Base-by-base conservation (phyloP, 768 basidiomycete species). In the Suillus placidus region DNA sequence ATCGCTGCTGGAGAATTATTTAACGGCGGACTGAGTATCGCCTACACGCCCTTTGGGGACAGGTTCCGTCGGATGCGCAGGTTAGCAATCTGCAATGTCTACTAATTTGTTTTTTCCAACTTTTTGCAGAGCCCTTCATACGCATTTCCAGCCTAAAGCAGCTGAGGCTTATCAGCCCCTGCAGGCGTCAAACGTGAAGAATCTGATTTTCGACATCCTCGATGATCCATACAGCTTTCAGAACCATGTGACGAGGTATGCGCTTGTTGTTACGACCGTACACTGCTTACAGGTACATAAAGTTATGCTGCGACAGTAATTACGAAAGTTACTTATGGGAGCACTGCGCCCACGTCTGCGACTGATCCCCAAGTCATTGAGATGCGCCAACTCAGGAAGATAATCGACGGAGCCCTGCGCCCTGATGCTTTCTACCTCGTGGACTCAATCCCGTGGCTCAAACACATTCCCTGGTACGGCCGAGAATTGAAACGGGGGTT, bases 321-420 rank as follows among this genome's bases (percentile, higher is more conserved):
- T 16, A 52, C 26, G 26, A 30, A 52, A 18, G 51, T 52, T 16
- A 52, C 51, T 2, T 52, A 52, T 6, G 16, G 51, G 26, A 14
- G 9, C 14, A 52, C 14, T 52, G 51, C 26, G 8, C 51, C 51
- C 51, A 30, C 51, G 16, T 52, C 51, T 52, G 51, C 51, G 16
- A 30, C 51, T 30, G 51, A 52, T 30, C 51, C 51, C 26, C 26
- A 16, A 30, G 51, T 52, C 26, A 30, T 52, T 30, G 51, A 52
- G 26, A 52, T 52, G 26, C 26, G 51, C 7, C 26, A 52, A 26
- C 51, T 52, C 7, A 52, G 51, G 51, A 26, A 30, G 51, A 9
- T 52, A 4, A 52, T 80, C 3, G 69, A 72, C 40, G 40, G 51
- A 3, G 72, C 71, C 2, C 60, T 52, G 51, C 26, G 51, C 26